Evolutionary conservation across 768 basidiomycete species (phyloP), one percentile per base, ranked within the genome.

Genomic region (Cytidiella melzeri): DNA sequence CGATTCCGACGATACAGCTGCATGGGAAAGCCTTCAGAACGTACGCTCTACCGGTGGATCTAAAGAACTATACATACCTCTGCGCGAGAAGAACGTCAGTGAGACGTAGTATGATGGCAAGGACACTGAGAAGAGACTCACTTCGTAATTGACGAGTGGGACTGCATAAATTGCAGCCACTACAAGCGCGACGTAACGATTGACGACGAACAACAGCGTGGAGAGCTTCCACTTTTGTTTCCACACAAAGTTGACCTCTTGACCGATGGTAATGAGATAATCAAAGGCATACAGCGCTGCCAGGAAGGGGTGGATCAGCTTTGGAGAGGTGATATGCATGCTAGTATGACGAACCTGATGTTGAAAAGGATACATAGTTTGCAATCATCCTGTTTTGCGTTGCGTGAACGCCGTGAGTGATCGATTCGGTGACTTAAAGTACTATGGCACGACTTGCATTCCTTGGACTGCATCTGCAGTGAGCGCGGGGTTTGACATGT

Each of bases 201-300:
- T 51, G 19, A 52, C 18, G 15, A 34, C 19, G 28, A 55, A 55
- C 9, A 51, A 43, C 11, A 49, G 10, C 3, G 50, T 55, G 5
- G 27, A 38, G 4, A 19, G 10, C 4, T 26, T 43, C 12, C 24
- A 23, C 39, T 40, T 36, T n/a, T 30, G 24, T 11, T 20, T 20
- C 54, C 51, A 52, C 7, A 51, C 41, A 11, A 41, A 43, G 3
- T 18, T 9, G 7, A 55, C 38, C 28, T 55, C 54, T 21, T 43
- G 30, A 11, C 7, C 1, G 1, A 52, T 23, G 1, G 54, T 55
- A 27, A 45, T 37, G 37, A 47, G 25, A 38, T 55, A 47, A 2
- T 71, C 63, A 50, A 55, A 40, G 10, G 57, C 55, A 9, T 53
- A 59, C 13, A 53, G 45, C 5, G 66, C 65, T 27, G 46, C 51